Evolutionary conservation across 2,329 filamentous ascomycete genomes (phyloP).

Genomic region (Arthroderma sp.): DNA sequence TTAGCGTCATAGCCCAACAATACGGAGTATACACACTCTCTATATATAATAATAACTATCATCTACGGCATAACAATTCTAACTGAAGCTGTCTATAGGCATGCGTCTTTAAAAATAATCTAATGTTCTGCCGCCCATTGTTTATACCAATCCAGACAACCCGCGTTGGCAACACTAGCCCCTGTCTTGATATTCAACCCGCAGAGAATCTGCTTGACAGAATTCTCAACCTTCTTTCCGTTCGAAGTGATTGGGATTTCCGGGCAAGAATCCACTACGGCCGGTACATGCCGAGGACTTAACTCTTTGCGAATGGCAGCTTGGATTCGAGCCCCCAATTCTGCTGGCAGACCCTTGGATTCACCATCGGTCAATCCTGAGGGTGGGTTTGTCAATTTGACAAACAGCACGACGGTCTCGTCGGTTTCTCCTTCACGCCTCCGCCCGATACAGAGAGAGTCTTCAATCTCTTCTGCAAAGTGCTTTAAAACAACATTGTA

Average conservation of each 20-base stretch:
- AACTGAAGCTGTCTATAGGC: too few relatives aligned
- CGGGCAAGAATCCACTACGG: slow-evolving; percentile 64
- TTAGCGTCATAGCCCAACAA: too few relatives aligned
- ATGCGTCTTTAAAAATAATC: not conserved
- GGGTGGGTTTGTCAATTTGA: slow-evolving; percentile 50
- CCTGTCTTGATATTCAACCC: slow-evolving; percentile 77
- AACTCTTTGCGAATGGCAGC: slow-evolving; percentile 59
- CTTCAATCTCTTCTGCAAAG: slow-evolving; percentile 65
- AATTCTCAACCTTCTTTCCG: slow-evolving; percentile 95
- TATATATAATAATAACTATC: slow-evolving; percentile 1
- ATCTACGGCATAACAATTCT: not conserved
- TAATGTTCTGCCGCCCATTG: slow-evolving; percentile 52
- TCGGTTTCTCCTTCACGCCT: slow-evolving; percentile 59
- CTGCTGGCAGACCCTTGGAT: slow-evolving; percentile 44
- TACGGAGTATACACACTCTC: not conserved
- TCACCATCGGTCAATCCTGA: slow-evolving; percentile 11
- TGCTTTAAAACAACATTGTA: slow-evolving; percentile 85
- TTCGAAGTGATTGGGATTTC: slow-evolving; percentile 88
- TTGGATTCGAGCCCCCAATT: slow-evolving; percentile 53
- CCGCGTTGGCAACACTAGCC: slow-evolving; percentile 84
- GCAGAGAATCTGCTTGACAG: slow-evolving; percentile 90
- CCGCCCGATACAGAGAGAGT: slow-evolving; percentile 77
- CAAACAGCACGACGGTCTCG: slow-evolving; percentile 77
- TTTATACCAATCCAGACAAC: slow-evolving; percentile 77
- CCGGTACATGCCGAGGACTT: slow-evolving; percentile 80